These are phyloP conservation scores for Neonectria faginata DNA, from an alignment of 2,329 filamentous ascomycete species.

Conservation along the genomic window DNA sequence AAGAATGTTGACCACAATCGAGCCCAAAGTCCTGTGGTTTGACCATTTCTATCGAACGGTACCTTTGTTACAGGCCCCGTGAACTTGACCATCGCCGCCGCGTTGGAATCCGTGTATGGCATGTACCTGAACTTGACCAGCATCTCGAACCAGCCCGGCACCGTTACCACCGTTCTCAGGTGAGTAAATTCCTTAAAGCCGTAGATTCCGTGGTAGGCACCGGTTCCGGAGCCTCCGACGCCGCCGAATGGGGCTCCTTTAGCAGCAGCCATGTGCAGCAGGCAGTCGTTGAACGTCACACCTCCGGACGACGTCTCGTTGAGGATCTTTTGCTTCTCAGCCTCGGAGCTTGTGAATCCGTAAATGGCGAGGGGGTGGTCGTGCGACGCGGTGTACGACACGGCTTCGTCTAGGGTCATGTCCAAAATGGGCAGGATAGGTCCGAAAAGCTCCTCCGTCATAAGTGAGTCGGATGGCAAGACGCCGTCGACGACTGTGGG, in stretches of 20 bases:
- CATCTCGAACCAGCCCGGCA: constrained; percentile 33
- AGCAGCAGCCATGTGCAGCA: constrained; percentile 51
- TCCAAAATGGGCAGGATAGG: constrained; percentile 57
- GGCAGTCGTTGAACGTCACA: constrained; percentile 58
- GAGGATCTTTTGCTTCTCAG: constrained; percentile 50
- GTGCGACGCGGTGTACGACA: constrained; percentile 45
- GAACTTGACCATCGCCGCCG: constrained; percentile 22
- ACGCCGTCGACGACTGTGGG: constrained; percentile 56
- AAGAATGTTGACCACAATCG: neutral
- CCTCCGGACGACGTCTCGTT: constrained; percentile 54
- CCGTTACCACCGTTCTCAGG: constrained; percentile 36
- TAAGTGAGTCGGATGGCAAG: constrained; percentile 20
- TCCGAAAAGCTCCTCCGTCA: constrained; percentile 47
- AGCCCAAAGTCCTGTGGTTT: neutral
- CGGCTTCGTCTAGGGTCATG: constrained; percentile 46
- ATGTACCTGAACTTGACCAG: constrained; percentile 37
- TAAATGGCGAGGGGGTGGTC: constrained; percentile 56
- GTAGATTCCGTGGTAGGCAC: constrained; percentile 56
- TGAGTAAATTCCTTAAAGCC: constrained; percentile 53
- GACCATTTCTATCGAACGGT: constrained; percentile 9
- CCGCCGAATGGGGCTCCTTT: constrained; percentile 58
- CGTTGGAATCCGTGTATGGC: constrained; percentile 36
- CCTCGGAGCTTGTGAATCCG: constrained; percentile 52
- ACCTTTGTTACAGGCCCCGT: constrained; percentile 5
- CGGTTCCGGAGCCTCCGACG: constrained; percentile 57